Conservation (phyloP, 2,329 filamentous ascomycete species). For the Exophiala spinifera region DNA sequence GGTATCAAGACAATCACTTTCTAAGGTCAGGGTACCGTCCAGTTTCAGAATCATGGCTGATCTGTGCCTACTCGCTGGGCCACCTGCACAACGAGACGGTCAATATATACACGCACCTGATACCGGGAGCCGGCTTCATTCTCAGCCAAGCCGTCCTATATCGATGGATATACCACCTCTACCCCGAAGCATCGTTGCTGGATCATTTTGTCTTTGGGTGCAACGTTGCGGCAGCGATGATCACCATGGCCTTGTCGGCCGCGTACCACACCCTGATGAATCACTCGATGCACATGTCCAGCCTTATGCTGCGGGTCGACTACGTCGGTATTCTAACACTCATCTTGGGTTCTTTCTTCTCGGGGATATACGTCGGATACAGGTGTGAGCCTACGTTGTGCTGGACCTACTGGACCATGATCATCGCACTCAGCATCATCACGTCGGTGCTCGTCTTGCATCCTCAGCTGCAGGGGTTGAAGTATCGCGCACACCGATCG, state of each 20-base stretch:
- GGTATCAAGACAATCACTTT: constrained; percentile 44
- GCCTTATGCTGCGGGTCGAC: constrained; percentile 33
- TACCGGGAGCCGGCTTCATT: constrained; percentile 43
- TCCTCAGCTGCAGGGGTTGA: constrained; percentile 33
- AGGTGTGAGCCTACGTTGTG: constrained; percentile 34
- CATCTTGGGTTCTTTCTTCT: constrained; percentile 37
- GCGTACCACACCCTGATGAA: constrained; percentile 37
- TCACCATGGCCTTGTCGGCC: constrained; percentile 29
- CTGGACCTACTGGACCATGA: constrained; percentile 38
- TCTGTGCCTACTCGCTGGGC: constrained; percentile 41
- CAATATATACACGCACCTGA: constrained; percentile 47
- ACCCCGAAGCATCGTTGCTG: constrained; percentile 34
- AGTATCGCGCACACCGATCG: constrained; percentile 33
- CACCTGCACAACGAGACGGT: constrained; percentile 46
- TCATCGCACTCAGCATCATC: constrained; percentile 31
- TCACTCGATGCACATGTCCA: constrained; percentile 32
- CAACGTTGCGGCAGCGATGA: constrained; percentile 35
- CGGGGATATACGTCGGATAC: constrained; percentile 37
- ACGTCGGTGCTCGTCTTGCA: constrained; percentile 37
- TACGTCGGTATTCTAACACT: constrained; percentile 36
- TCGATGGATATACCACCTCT: constrained; percentile 33
- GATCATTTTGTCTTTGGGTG: constrained; percentile 43
- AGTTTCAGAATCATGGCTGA: constrained; percentile 36
- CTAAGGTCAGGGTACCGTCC: constrained; percentile 46
- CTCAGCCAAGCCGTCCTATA: constrained; percentile 30